A percentile compares a stretch with the other conserved stretches of the same genome.
Evolutionary conservation across 345 rosid genomes (phyloP).

Genomic region (Raphanus sativus): DNA sequence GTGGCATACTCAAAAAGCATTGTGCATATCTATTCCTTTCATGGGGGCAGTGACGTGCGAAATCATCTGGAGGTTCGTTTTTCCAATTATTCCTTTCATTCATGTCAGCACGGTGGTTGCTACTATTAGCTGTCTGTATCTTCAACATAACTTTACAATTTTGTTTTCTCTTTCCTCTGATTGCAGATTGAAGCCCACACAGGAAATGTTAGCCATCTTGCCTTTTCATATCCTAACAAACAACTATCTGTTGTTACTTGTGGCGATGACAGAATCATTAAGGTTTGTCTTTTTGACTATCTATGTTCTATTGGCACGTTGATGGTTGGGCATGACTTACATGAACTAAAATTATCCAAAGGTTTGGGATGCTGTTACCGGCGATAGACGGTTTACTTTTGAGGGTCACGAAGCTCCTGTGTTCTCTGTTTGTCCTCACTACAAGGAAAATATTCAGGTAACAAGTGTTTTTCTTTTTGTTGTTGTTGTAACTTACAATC

Average conservation of each 20-base stretch:
- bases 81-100: background rate
- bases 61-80: slow-evolving; percentile 71
- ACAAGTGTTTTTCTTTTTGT: slow-evolving; percentile 2
- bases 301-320: background rate
- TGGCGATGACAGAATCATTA: slow-evolving; percentile 76
- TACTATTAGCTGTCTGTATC: background rate
- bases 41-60: slow-evolving; percentile 61
- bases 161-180: background rate
- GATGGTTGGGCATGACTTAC: slow-evolving; percentile 19
- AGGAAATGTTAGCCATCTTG: slow-evolving; percentile 85
- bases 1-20: slow-evolving; percentile 85
- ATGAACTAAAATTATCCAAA: slow-evolving; percentile 37
- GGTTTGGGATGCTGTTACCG: slow-evolving; percentile 88
- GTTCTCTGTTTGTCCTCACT: slow-evolving; percentile 79
- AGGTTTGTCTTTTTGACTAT: slow-evolving; percentile 50
- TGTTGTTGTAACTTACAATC: background rate
- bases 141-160: background rate
- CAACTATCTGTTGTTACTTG: slow-evolving; percentile 70
- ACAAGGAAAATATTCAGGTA: slow-evolving; percentile 85
- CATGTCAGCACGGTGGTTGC: background rate
- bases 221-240: slow-evolving; percentile 75
- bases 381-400: slow-evolving; percentile 51
- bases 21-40: slow-evolving; percentile 71
- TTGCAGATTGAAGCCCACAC: slow-evolving; percentile 82
- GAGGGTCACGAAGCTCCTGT: slow-evolving; percentile 94